Base-by-base conservation (phyloP, 2,329 filamentous ascomycete genomes). In the Chaetothyriales sp. region DNA sequence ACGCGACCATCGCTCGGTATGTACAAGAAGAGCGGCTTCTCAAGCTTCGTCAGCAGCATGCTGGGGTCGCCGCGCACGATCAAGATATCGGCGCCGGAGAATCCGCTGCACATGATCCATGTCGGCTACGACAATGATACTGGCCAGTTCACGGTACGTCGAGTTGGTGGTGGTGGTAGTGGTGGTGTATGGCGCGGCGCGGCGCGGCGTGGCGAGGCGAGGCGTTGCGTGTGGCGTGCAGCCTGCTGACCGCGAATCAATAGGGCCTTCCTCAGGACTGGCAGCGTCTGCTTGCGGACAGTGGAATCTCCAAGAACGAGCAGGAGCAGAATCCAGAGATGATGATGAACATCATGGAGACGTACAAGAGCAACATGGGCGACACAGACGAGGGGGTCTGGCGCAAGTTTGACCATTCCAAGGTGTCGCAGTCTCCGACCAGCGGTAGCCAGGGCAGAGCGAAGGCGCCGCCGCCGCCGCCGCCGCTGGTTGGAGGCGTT, bases 51-150 rank as follows among this genome's bases (percentile, higher is more conserved):
- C 74, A 90, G 83, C 67, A 90, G 83, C 66, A 73, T 82, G 65
- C 82, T 94, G 54, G 85, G 86, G 59, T 90, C 89, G 37, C 89
- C 86, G 50, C 86, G 89, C 69, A 87, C 89, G 58, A 88, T 92
- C 46, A 81, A 90, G 68, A 98, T 98, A 63, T 97, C 92, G n/a
- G 87, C 89, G 40, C 92, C 92, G 51, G 89, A 95, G 69, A 97
- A 98, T 63, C 92, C 92, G 47, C 89, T 97, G 54, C 92, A 97
- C 70, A 87, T 98, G 62, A 97, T 90, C 52, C 92, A 98, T 69
- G 92, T 98, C 59, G 90, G 90, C 61, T 95, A 95, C 67, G 90
- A 98, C 69, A 94, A 92, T 70, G 79, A 86, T 63, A 97, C 92
- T 2, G 92, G 92, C 60, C 87, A 95, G 70, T 98, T 95, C 68